These are phyloP conservation scores for Nitzschia sp. DNA, from an alignment of 108 stramenopile genomes.

Conservation along the genomic window DNA sequence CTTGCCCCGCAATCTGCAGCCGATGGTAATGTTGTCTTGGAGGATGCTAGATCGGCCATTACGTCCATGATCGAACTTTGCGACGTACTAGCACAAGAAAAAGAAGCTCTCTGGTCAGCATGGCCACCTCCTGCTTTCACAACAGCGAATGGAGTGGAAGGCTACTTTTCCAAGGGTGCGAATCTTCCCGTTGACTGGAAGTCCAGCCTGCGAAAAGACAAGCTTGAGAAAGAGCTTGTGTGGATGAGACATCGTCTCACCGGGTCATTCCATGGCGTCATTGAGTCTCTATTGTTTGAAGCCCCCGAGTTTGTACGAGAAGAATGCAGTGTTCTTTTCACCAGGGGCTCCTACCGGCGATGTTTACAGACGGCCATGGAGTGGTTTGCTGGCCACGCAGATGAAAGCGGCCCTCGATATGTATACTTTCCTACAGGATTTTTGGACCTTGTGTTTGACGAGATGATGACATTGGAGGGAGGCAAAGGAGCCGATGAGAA, in stretches of 20 bases:
- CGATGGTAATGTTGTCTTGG: constrained; percentile 18
- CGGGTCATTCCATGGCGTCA: constrained; percentile 31
- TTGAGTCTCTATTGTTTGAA: constrained; percentile 22
- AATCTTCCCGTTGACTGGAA: constrained; percentile 36
- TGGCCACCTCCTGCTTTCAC: constrained; percentile 44
- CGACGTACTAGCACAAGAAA: neutral
- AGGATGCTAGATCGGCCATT: constrained; percentile 21
- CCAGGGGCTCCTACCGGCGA: constrained; percentile 25
- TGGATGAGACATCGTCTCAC: constrained; percentile 8
- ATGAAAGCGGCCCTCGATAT: neutral
- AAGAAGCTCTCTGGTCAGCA: constrained; percentile 8
- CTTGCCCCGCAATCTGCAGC: neutral
- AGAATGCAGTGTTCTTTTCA: constrained; percentile 30
- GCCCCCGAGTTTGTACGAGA: constrained; percentile 25
- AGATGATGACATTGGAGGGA: neutral
- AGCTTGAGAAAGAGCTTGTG: constrained; percentile 6
- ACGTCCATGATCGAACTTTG: constrained; percentile 16
- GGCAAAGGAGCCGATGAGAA: neutral
- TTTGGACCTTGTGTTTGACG: constrained; percentile 8
- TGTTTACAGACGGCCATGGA: constrained; percentile 37
- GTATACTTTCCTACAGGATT: constrained; percentile 33
- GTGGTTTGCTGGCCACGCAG: constrained; percentile 23
- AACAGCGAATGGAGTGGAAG: constrained; percentile 4
- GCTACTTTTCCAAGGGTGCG: constrained; percentile 31
- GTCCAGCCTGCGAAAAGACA: neutral